Percentiles rank a stretch among this genome's conserved stretches.
Conservation (phyloP, 805 yeast species). For the Wickerhamiella cacticola region DNA sequence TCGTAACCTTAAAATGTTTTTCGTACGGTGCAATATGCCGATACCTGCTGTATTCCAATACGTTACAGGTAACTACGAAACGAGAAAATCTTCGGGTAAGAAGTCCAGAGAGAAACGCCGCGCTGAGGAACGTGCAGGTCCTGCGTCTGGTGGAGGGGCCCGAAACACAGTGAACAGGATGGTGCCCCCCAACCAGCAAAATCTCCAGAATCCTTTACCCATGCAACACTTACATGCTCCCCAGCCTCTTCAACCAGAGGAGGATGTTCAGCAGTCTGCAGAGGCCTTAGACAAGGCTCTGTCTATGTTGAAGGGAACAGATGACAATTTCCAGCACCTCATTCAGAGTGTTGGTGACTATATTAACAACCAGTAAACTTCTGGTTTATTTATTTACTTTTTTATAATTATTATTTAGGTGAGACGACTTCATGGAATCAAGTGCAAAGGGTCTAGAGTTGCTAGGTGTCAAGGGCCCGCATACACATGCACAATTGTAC, state of each 20-base stretch:
- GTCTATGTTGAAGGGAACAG: constrained; percentile 8
- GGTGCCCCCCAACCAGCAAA: neutral
- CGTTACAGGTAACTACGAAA: constrained; percentile 66
- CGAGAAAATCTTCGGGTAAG: constrained; percentile 20
- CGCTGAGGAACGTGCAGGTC: constrained; percentile 3
- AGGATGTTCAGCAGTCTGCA: constrained; percentile 12
- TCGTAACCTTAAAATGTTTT: constrained; percentile 85
- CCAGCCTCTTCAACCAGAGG: constrained; percentile 5
- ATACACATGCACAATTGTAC: neutral
- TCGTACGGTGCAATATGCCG: constrained; percentile 58
- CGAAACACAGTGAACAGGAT: neutral
- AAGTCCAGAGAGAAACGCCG: constrained; percentile 8
- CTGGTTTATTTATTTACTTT: constrained; percentile 7
- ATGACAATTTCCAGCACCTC: constrained; percentile 20
- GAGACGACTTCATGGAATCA: neutral
- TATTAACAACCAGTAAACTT: constrained; percentile 18
- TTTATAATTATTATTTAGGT: constrained; percentile 1
- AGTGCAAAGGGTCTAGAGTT: neutral
- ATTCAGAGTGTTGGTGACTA: constrained; percentile 25
- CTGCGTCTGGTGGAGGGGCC: neutral
- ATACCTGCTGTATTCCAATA: constrained; percentile 69
- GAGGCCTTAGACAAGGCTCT: constrained; percentile 15
- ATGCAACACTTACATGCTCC: neutral
- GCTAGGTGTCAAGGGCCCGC: too few species aligned
- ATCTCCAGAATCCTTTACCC: neutral